Percentiles rank a stretch among this genome's conserved stretches.
Conservation (phyloP, 2,329 filamentous ascomycete species). For the Claviceps citrina region DNA sequence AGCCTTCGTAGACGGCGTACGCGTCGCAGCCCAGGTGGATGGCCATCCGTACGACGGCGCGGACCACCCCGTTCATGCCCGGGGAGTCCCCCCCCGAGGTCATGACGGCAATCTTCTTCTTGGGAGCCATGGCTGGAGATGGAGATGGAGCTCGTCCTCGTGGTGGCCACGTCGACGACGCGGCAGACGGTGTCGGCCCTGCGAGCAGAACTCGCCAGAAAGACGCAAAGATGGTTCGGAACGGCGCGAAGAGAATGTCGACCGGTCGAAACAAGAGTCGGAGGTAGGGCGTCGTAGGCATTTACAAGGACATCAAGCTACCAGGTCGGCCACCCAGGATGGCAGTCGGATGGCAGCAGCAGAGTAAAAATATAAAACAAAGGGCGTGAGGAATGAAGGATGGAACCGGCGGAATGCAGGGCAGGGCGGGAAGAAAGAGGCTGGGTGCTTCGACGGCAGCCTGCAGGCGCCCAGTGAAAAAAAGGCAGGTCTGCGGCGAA, state of each 20-base stretch:
- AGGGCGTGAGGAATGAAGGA: neutral
- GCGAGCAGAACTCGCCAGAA: slow-evolving; percentile 14
- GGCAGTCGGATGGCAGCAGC: no score
- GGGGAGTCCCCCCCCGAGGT: slow-evolving; percentile 89
- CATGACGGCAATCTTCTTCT: slow-evolving; percentile 72
- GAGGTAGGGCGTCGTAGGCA: slow-evolving; percentile 13
- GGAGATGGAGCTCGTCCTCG: slow-evolving; percentile 7
- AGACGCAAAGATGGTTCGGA: slow-evolving; percentile 14
- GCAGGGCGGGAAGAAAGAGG: no score
- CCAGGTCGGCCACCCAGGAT: neutral
- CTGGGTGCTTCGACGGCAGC: no score
- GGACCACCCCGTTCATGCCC: slow-evolving; percentile 85
- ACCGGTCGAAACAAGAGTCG: slow-evolving; percentile 16
- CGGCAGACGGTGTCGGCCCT: slow-evolving; percentile 5
- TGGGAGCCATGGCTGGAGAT: slow-evolving; percentile 27
- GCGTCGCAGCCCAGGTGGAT: slow-evolving; percentile 71
- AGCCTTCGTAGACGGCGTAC: slow-evolving; percentile 80
- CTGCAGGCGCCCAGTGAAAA: neutral
- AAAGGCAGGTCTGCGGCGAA: neutral
- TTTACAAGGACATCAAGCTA: slow-evolving; percentile 9
- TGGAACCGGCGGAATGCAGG: neutral
- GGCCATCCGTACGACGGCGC: slow-evolving; percentile 80
- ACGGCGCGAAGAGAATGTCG: slow-evolving; percentile 14
- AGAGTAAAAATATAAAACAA: no score
- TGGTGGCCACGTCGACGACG: slow-evolving; percentile 6